Percentiles rank a stretch among this genome's conserved stretches.
phyloP scores from a whole-genome alignment of 1,284 basidiomycete genomes.

The Trichosporon faecale region DNA sequence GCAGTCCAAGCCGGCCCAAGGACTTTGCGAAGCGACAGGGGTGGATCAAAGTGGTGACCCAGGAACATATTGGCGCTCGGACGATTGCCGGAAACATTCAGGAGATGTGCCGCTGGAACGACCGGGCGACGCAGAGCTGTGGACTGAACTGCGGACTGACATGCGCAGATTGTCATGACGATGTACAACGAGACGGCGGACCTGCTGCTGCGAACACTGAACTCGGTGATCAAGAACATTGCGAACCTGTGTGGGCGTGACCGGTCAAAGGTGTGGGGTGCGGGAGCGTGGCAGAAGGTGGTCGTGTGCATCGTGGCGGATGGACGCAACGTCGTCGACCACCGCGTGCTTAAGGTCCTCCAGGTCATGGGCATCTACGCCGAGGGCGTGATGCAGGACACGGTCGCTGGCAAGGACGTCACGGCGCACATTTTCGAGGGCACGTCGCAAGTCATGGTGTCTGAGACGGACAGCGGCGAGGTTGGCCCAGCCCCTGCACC shows the following conservation, averaged over 20 bases:
- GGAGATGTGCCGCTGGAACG: background rate
- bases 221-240: constrained; percentile 87
- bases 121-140: background rate
- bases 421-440: constrained; percentile 94
- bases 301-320: constrained; percentile 91
- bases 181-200: constrained; percentile 94
- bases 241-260: constrained; percentile 75
- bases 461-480: constrained; percentile 73
- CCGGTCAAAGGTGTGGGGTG: constrained; percentile 87
- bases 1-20: background rate
- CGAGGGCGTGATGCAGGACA: constrained; percentile 91
- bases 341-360: constrained; percentile 52
- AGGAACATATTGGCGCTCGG: background rate
- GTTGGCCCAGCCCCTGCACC: constrained; percentile 77
- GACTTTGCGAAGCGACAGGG: background rate
- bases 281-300: constrained; percentile 90
- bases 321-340: constrained; percentile 85
- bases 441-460: constrained; percentile 68
- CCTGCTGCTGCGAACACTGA: constrained; percentile 80
- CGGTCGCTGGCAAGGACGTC: constrained; percentile 85
- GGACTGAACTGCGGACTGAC: constrained; percentile 6
- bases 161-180: constrained; percentile 72
- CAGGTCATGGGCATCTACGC: constrained; percentile 89
- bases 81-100: background rate
- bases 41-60: background rate